phyloP scores from a whole-genome alignment of 176 grass and related monocot species.

The Oryza meyeriana region DNA sequence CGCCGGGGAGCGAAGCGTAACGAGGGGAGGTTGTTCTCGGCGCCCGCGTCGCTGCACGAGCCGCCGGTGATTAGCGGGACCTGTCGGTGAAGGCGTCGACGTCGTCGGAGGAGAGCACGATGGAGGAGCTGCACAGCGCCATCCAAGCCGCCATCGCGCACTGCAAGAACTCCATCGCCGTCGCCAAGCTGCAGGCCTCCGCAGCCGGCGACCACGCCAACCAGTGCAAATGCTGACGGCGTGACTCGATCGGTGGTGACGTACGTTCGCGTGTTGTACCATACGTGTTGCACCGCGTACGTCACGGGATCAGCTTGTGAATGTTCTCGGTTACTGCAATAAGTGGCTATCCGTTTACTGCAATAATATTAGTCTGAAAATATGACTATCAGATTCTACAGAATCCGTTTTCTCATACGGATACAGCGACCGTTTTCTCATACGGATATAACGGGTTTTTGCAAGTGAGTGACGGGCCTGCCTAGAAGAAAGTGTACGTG shows the following conservation, averaged over 20 bases:
- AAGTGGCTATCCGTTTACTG: too few species aligned
- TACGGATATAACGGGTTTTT: too few species aligned
- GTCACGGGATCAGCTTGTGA: constrained; percentile 14
- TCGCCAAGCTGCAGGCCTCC: background rate
- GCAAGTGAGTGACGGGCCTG: too few species aligned
- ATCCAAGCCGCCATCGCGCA: constrained; percentile 95
- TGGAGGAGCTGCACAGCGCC: constrained; percentile 91
- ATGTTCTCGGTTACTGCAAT: background rate
- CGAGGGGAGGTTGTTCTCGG: constrained; percentile 40
- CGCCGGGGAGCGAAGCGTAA: constrained; percentile 2
- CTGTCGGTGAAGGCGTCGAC: constrained; percentile 44
- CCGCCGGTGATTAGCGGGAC: constrained; percentile 66
- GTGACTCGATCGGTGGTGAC: background rate
- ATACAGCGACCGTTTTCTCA: too few species aligned
- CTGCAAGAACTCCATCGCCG: constrained; percentile 83
- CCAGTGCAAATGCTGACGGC: constrained; percentile 16
- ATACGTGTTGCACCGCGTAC: background rate
- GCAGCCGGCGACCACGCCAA: background rate
- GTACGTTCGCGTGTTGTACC: background rate
- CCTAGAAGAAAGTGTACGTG: too few species aligned
- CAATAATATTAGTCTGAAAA: too few species aligned
- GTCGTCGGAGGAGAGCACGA: constrained; percentile 77
- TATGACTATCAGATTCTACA: too few species aligned
- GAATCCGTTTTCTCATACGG: too few species aligned
- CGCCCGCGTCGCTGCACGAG: constrained; percentile 54